These are phyloP conservation scores for Paxillus ammoniavirescens DNA, from an alignment of 768 basidiomycete species.

Conservation along the genomic window DNA sequence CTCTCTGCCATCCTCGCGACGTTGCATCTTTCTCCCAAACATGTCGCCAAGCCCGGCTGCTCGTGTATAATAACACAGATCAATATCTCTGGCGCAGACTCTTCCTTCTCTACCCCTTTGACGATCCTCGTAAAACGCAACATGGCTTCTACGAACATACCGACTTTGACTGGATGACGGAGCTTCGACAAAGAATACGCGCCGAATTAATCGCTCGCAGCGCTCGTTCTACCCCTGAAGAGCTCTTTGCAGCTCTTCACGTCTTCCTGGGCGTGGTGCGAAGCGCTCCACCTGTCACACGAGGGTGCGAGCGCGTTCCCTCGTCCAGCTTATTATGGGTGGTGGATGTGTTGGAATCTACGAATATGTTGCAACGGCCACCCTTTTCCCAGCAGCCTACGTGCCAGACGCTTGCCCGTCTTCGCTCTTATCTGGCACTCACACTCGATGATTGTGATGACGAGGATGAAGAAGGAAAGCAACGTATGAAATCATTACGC, in stretches of 20 bases:
- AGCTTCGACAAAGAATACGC: slow-evolving; percentile 41
- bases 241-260: slow-evolving; percentile 35
- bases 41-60: slow-evolving; percentile 43
- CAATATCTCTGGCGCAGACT: slow-evolving; percentile 68
- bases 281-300: slow-evolving; percentile 31
- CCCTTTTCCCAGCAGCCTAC: slow-evolving; percentile 8
- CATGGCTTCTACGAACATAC: slow-evolving; percentile 10
- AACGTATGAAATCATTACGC: slow-evolving; percentile 35
- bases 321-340: slow-evolving; percentile 51
- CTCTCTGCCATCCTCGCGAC: slow-evolving; percentile 54
- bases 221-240: slow-evolving; percentile 19
- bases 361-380: slow-evolving; percentile 33
- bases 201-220: slow-evolving; percentile 35
- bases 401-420: slow-evolving; percentile 38
- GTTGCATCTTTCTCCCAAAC: slow-evolving; percentile 59
- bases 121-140: slow-evolving; percentile 52
- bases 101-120: slow-evolving; percentile 58
- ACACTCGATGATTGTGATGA: slow-evolving; percentile 37
- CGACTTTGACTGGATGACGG: slow-evolving; percentile 33
- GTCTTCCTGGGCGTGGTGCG: slow-evolving; percentile 42
- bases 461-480: slow-evolving; percentile 22
- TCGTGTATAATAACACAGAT: slow-evolving; percentile 52
- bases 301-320: slow-evolving; percentile 17
- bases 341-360: slow-evolving; percentile 38
- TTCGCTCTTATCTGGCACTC: slow-evolving; percentile 50